These are phyloP conservation scores for Fonsecaea multimorphosa DNA, from an alignment of 2,329 filamentous ascomycete species.

Conservation along the genomic window DNA sequence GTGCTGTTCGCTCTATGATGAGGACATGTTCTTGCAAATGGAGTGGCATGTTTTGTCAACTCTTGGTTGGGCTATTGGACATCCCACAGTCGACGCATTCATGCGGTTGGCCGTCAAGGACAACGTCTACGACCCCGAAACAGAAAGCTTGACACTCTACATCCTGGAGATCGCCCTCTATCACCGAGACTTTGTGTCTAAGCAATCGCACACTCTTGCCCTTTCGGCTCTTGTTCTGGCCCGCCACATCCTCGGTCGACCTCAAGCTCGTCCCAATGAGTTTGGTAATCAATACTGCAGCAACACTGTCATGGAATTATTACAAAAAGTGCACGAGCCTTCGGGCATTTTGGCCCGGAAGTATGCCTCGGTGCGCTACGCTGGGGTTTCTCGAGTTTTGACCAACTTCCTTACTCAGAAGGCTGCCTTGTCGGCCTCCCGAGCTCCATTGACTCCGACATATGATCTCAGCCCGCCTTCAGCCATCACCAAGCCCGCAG, in stretches of 20 bases:
- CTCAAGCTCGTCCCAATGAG: slow-evolving; percentile 75
- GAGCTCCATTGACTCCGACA: slow-evolving; percentile 39
- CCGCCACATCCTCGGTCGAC: slow-evolving; percentile 80
- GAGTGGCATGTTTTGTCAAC: slow-evolving; percentile 99
- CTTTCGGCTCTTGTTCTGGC: slow-evolving; percentile 84
- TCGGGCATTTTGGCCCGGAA: slow-evolving; percentile 72
- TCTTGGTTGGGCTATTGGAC: slow-evolving; percentile 92
- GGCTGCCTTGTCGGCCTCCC: slow-evolving; percentile 57
- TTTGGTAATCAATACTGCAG: slow-evolving; percentile 68
- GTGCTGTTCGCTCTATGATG: slow-evolving; percentile 98
- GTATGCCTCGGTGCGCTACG: slow-evolving; percentile 70
- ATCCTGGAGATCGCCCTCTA: slow-evolving; percentile 94
- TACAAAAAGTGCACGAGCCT: slow-evolving; percentile 69
- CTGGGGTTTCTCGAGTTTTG: slow-evolving; percentile 67
- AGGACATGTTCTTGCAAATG: slow-evolving; percentile 99
- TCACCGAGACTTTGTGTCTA: slow-evolving; percentile 95
- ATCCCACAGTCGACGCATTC: slow-evolving; percentile 95
- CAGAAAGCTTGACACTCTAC: slow-evolving; percentile 94
- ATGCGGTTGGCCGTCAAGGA: slow-evolving; percentile 85
- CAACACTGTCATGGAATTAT: slow-evolving; percentile 63
- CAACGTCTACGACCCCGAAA: slow-evolving; percentile 75
- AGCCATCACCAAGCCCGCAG: slow-evolving; percentile 20
- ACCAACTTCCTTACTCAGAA: slow-evolving; percentile 71
- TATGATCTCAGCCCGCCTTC: slow-evolving; percentile 48
- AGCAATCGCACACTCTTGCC: slow-evolving; percentile 87